Evolutionary conservation across 805 yeast genomes (phyloP).

Genomic region (Komagataella ulmi): DNA sequence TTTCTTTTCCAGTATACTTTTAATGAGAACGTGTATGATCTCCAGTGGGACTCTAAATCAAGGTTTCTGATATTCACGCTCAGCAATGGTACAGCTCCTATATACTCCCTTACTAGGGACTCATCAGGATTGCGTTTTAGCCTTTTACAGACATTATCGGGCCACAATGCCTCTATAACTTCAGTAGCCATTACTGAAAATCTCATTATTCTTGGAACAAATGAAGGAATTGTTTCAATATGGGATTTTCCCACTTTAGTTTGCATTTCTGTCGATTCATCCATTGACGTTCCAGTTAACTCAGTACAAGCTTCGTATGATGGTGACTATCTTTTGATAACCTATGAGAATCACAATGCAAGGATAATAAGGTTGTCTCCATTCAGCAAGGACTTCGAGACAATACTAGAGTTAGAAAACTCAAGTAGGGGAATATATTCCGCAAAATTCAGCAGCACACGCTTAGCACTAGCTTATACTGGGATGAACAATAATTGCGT

Average conservation of each 20-base stretch:
- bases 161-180: conserved; percentile 26
- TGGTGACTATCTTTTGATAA: conserved; percentile 23
- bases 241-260: conserved; percentile 23
- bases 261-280: conserved; percentile 17
- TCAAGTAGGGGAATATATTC: neutral
- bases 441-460: neutral
- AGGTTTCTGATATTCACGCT: conserved; percentile 22
- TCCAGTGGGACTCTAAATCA: conserved; percentile 21
- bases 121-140: neutral
- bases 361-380: neutral
- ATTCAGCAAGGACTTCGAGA: neutral
- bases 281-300: conserved; percentile 28
- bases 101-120: conserved; percentile 8
- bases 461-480: neutral
- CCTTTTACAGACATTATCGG: conserved; percentile 13
- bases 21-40: conserved; percentile 19
- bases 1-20: conserved; percentile 7
- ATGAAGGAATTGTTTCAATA: conserved; percentile 31
- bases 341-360: conserved; percentile 22
- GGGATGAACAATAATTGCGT: neutral
- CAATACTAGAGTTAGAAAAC: neutral
- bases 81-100: conserved; percentile 22
- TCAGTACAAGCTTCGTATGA: conserved; percentile 22
- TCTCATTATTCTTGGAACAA: conserved; percentile 26
- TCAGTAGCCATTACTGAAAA: conserved; percentile 17